Evolutionary conservation across 139 green algal genomes (phyloP).

Genomic region (Auxenochlorella protothecoides): DNA sequence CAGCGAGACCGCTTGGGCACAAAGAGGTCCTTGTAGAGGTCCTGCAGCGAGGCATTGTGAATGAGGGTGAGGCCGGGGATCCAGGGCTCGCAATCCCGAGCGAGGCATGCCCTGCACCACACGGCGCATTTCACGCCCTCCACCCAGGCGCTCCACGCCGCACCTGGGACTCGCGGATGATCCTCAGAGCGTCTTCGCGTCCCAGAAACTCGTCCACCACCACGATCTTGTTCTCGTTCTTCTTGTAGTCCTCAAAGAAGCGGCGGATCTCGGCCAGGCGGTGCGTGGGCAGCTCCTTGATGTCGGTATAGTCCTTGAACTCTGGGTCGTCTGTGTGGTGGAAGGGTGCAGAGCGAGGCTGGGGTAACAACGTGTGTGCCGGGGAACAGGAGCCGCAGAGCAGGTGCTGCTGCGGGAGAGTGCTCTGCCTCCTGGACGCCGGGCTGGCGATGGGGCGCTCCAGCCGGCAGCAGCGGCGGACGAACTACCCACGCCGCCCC

Average conservation of each 20-base stretch:
- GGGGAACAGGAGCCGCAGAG: too few relatives aligned
- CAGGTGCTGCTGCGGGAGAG: too few relatives aligned
- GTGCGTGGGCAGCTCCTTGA: conserved; percentile 80
- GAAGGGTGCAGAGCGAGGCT: not conserved
- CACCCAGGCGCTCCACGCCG: not conserved
- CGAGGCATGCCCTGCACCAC: not conserved
- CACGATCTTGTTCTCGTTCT: conserved; percentile 92
- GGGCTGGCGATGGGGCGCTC: too few relatives aligned
- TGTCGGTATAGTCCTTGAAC: conserved; percentile 77
- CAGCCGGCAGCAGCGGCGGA: not conserved
- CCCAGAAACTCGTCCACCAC: conserved; percentile 87
- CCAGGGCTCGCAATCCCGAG: not conserved
- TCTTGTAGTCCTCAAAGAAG: conserved; percentile 96
- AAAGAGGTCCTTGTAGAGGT: conserved; percentile 63
- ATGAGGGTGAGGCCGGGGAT: not conserved
- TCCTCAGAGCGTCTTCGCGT: conserved; percentile 51
- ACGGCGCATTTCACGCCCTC: not conserved
- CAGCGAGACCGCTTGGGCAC: conserved; percentile 47
- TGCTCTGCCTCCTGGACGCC: too few relatives aligned
- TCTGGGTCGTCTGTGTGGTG: conserved; percentile 83
- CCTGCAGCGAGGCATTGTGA: conserved; percentile 18
- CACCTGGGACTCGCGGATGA: conserved; percentile 64
- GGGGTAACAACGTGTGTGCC: too few relatives aligned
- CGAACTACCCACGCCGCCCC: not conserved
- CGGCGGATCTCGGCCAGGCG: conserved; percentile 71